phyloP scores from a whole-genome alignment of 371 early-diverging fungal species.

The Mucor velutinosus region DNA sequence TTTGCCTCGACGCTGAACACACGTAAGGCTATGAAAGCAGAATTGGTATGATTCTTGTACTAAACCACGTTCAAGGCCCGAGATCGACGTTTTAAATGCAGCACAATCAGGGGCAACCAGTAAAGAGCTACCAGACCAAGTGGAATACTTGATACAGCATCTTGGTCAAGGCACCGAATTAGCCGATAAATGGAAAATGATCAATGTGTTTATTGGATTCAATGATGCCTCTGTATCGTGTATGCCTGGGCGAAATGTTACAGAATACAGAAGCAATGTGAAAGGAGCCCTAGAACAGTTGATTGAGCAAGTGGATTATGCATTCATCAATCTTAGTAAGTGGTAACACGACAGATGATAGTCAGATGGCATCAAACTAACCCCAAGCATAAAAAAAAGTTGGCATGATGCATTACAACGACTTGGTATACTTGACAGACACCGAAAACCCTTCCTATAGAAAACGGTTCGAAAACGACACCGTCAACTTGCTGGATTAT shows the following conservation, averaged over 20 bases:
- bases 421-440: slow-evolving; percentile 12
- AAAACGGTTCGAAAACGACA: slow-evolving; percentile 25
- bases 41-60: not conserved
- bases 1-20: slow-evolving; percentile 27
- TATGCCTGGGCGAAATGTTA: slow-evolving; percentile 14
- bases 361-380: not conserved
- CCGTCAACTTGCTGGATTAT: slow-evolving; percentile 20
- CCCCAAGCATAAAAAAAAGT: slow-evolving; percentile 4
- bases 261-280: slow-evolving; percentile 7
- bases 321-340: slow-evolving; percentile 28
- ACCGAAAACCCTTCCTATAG: slow-evolving; percentile 20
- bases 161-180: slow-evolving; percentile 24
- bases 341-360: not conserved
- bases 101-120: slow-evolving; percentile 44
- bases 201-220: slow-evolving; percentile 36
- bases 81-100: slow-evolving; percentile 38
- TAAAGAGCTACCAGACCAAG: slow-evolving; percentile 26
- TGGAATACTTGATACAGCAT: slow-evolving; percentile 30
- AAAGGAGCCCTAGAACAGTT: slow-evolving; percentile 1
- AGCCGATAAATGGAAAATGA: slow-evolving; percentile 34
- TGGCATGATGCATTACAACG: slow-evolving; percentile 22
- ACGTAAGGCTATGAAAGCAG: slow-evolving; percentile 11
- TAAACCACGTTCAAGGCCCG: slow-evolving; percentile 11
- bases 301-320: slow-evolving; percentile 8
- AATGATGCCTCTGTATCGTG: slow-evolving; percentile 38